A percentile compares a stretch with the other conserved stretches of the same genome.
These are phyloP conservation scores for Croton laevigatus DNA, from an alignment of 441 rosid genomes.

Conservation along the genomic window DNA sequence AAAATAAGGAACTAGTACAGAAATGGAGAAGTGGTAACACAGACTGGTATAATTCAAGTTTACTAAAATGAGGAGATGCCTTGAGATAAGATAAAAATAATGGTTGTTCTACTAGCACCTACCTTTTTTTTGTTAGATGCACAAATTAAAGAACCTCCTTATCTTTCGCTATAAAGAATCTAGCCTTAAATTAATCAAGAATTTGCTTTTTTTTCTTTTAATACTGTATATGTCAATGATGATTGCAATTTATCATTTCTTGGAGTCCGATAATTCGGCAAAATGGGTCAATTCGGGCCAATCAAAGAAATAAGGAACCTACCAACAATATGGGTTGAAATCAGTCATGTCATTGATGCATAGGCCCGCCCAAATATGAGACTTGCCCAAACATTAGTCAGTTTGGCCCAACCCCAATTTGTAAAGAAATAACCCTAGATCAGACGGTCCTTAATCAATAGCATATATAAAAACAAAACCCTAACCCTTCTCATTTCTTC, in stretches of 20 bases:
- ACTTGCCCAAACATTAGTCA: not conserved
- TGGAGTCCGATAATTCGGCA: not conserved
- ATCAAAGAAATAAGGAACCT: too few species aligned
- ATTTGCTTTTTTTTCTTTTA: not conserved
- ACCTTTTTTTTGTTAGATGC: not conserved
- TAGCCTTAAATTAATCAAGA: not conserved
- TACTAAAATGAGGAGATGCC: conserved; percentile 6
- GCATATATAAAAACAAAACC: not conserved
- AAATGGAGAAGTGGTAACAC: not conserved
- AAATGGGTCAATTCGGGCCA: too few species aligned
- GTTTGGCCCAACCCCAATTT: not conserved
- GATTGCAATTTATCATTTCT: not conserved
- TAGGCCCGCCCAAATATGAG: not conserved
- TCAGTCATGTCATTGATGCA: too few species aligned
- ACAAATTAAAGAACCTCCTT: not conserved
- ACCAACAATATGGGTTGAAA: too few species aligned
- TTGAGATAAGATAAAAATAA: not conserved
- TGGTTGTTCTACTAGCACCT: not conserved
- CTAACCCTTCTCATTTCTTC: not conserved
- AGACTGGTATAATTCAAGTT: not conserved
- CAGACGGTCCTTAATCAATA: not conserved
- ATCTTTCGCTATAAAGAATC: not conserved
- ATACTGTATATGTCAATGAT: too few species aligned
- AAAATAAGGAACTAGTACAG: not conserved
- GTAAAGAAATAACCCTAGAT: not conserved